These are phyloP conservation scores for Neonectria magnoliae DNA, from an alignment of 2,329 filamentous ascomycete species.

Conservation along the genomic window DNA sequence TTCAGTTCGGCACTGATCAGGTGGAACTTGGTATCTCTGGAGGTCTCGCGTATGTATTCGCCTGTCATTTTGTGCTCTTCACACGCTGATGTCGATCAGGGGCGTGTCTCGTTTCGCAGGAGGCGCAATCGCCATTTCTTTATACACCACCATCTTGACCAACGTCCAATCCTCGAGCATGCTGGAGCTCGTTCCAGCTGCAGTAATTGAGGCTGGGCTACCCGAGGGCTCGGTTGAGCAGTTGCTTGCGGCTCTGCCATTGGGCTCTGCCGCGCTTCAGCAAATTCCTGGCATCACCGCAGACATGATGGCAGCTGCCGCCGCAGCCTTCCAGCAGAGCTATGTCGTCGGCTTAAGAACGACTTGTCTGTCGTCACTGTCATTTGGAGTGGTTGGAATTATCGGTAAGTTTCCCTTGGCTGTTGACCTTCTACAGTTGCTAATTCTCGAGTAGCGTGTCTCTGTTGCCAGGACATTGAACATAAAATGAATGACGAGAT, in stretches of 20 bases:
- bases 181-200: constrained; percentile 46
- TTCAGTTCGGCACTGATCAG: constrained; percentile 60
- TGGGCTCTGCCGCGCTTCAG: constrained; percentile 35
- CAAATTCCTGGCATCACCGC: constrained; percentile 42
- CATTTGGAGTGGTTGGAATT: constrained; percentile 45
- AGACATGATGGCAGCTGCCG: constrained; percentile 42
- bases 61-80: constrained; percentile 41
- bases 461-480: constrained; percentile 46
- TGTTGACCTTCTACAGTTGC: not conserved
- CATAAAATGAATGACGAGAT: constrained; percentile 52
- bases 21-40: constrained; percentile 52
- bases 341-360: constrained; percentile 45
- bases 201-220: constrained; percentile 49
- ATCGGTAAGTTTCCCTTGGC: constrained; percentile 35
- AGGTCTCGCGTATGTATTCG: constrained; percentile 30
- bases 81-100: constrained; percentile 16
- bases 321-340: constrained; percentile 44
- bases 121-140: constrained; percentile 52
- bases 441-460: not conserved
- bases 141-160: constrained; percentile 54
- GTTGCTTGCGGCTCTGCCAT: constrained; percentile 44
- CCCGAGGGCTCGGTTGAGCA: constrained; percentile 42
- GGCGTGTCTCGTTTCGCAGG: constrained; percentile 56
- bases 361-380: constrained; percentile 43
- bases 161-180: constrained; percentile 48